Evolutionary conservation across 345 rosid species (phyloP), one percentile per base, ranked within the genome.

Genomic region (Brassica incana): DNA sequence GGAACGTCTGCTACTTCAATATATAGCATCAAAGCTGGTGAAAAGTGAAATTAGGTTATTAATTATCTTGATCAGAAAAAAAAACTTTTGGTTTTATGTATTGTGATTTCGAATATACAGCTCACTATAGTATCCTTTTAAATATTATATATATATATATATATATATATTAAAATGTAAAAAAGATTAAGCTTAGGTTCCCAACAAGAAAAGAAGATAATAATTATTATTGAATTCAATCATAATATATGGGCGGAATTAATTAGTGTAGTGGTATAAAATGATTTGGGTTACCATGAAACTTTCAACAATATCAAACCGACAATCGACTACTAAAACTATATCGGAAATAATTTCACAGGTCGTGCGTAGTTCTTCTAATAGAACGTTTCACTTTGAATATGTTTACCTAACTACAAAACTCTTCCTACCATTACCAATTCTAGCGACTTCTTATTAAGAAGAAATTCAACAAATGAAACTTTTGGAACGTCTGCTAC

Each of bases 1-100:
- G 71, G 81, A 52, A 64, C 65, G 52, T 78, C 33, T 72, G 81
- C 16, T 38, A 72, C 77, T 65, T 78, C 67, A 71, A 16, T 23
- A 23, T 23, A 23, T 72, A 25, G 8, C 11, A 2, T 48, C 69
- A 61, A 77, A 69, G 69, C 62, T 68, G 68, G 73, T 76, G 11
- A 25, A 58, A 10, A 3, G 32, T 29, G 32, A 29, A 29, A 29
- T 29, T 14, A 8, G 18, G 38, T n/a, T 14, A 36, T 12, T 54
- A 35, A 75, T 12, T 12, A 12, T 64, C 48, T 48, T 9, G 35
- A 43, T 56, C 56, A 9, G 25, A 15, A 18, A 50, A 14, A 45
- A 4, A 33, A 1, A 10, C 1, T 2, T 56, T 56, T 67, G 15
- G 5, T 27, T 15, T 56, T 54, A 16, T 65, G 52, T 33, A 33